phyloP scores from a whole-genome alignment of 345 rosid species.

The Microthlaspi erraticum region DNA sequence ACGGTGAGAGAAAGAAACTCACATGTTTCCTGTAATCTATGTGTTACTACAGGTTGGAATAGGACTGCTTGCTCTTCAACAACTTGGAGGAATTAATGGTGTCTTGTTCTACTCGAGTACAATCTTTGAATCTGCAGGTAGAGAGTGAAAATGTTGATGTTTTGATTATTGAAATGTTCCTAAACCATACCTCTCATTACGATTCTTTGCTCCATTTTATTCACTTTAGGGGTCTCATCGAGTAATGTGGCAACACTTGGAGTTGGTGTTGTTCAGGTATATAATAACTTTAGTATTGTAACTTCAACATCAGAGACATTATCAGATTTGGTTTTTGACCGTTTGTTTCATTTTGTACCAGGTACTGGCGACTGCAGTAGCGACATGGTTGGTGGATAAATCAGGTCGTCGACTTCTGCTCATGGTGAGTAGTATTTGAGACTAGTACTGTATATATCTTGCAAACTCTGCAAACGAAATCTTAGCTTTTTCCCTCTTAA shows the following conservation, averaged over 20 bases:
- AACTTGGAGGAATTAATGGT: constrained; percentile 90
- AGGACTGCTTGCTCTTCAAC: constrained; percentile 86
- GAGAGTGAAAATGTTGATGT: constrained; percentile 19
- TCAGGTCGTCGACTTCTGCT: constrained; percentile 91
- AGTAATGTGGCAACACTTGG: constrained; percentile 77
- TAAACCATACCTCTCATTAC: constrained; percentile 1
- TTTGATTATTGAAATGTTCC: constrained; percentile 20
- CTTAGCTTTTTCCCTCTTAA: neutral
- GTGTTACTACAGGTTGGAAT: constrained; percentile 73
- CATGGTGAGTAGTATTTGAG: constrained; percentile 54
- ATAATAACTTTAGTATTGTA: neutral
- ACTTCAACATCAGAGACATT: constrained; percentile 9
- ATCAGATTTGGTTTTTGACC: neutral
- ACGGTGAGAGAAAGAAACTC: constrained; percentile 23
- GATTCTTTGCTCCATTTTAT: constrained; percentile 11
- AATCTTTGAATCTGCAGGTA: constrained; percentile 86
- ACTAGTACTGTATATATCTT: neutral
- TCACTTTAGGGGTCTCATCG: constrained; percentile 62
- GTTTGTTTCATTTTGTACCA: constrained; percentile 35
- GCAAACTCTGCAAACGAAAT: constrained; percentile 5
- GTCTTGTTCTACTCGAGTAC: constrained; percentile 92
- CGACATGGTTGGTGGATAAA: constrained; percentile 87
- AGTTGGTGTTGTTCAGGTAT: constrained; percentile 88
- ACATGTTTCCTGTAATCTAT: constrained; percentile 14
- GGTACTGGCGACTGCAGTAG: constrained; percentile 83